phyloP scores from a whole-genome alignment of 441 rosid genomes.

The Cnidoscolus chayamansa region DNA sequence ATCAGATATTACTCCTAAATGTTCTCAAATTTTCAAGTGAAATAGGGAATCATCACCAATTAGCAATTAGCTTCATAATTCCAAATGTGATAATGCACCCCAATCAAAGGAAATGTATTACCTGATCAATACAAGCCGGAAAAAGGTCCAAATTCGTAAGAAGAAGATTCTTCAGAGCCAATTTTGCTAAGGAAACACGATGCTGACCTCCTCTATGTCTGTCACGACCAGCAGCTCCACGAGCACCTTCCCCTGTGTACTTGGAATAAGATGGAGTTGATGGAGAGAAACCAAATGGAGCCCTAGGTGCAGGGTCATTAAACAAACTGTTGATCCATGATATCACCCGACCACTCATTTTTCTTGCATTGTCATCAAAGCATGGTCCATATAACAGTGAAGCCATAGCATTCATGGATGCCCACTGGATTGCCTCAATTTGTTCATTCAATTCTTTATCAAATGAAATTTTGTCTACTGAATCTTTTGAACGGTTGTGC shows the following conservation, averaged over 20 bases:
- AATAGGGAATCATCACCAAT: neutral
- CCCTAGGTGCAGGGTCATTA: slow-evolving; percentile 94
- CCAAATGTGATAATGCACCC: slow-evolving; percentile 6
- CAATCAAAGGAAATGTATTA: slow-evolving; percentile 29
- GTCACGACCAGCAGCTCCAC: slow-evolving; percentile 85
- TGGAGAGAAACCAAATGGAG: slow-evolving; percentile 96
- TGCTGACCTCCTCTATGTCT: slow-evolving; percentile 88
- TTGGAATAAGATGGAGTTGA: slow-evolving; percentile 96
- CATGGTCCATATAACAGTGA: slow-evolving; percentile 96
- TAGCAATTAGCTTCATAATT: slow-evolving; percentile 3
- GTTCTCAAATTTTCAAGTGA: neutral
- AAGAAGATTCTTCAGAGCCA: slow-evolving; percentile 96
- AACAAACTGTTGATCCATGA: slow-evolving; percentile 98
- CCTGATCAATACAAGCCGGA: slow-evolving; percentile 99
- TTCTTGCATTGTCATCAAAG: slow-evolving; percentile 98
- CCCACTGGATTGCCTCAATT: slow-evolving; percentile 97
- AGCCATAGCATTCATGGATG: slow-evolving; percentile 97
- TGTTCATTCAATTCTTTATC: slow-evolving; percentile 94
- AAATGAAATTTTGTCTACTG: slow-evolving; percentile 90
- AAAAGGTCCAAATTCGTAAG: slow-evolving; percentile 96
- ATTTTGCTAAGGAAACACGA: slow-evolving; percentile 88
- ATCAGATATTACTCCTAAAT: slow-evolving; percentile 6
- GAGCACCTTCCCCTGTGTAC: slow-evolving; percentile 81
- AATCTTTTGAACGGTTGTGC: slow-evolving; percentile 94
- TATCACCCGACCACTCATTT: slow-evolving; percentile 97